Evolutionary conservation across 1,139 yeast genomes (phyloP).

Genomic region (Yamadazyma friedrichii): DNA sequence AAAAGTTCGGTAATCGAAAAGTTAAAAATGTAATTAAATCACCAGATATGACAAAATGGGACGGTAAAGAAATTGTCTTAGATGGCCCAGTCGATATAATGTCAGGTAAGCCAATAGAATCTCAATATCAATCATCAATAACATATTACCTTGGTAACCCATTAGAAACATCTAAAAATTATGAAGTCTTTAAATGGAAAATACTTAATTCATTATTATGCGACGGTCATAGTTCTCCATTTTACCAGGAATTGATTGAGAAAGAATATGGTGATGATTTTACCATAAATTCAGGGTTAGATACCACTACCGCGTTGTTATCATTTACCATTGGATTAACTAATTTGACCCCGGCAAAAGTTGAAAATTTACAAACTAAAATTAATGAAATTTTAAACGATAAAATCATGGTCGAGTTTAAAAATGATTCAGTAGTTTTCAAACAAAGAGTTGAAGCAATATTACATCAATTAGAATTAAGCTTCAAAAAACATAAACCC

Average conservation of each 20-base stretch:
- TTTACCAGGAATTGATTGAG: conserved; percentile 83
- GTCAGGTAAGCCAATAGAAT: conserved; percentile 55
- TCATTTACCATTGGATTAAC: conserved; percentile 85
- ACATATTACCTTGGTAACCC: conserved; percentile 89
- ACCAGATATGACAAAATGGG: conserved; percentile 23
- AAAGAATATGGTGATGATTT: conserved; percentile 83
- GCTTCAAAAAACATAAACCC: conserved; percentile 83
- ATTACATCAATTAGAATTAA: conserved; percentile 81
- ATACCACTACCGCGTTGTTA: conserved; percentile 74
- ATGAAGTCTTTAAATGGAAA: conserved; percentile 72
- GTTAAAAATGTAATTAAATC: conserved; percentile 23
- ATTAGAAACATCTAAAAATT: conserved; percentile 47
- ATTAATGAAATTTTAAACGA: conserved; percentile 41
- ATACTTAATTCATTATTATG: conserved; percentile 69
- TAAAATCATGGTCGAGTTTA: conserved; percentile 41
- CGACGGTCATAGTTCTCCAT: conserved; percentile 91
- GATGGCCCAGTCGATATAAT: conserved; percentile 85
- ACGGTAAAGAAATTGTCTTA: conserved; percentile 17
- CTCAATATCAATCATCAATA: conserved; percentile 75
- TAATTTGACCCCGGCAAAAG: conserved; percentile 58
- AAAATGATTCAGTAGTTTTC: conserved; percentile 47
- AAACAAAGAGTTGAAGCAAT: conserved; percentile 74
- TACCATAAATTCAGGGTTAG: conserved; percentile 85
- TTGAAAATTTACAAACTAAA: conserved; percentile 42
- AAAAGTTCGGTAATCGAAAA: conserved; percentile 51